A percentile compares a stretch with the other conserved stretches of the same genome.
Evolutionary conservation across 306 rosid genomes (phyloP).

Genomic region (Prunus dulcis): DNA sequence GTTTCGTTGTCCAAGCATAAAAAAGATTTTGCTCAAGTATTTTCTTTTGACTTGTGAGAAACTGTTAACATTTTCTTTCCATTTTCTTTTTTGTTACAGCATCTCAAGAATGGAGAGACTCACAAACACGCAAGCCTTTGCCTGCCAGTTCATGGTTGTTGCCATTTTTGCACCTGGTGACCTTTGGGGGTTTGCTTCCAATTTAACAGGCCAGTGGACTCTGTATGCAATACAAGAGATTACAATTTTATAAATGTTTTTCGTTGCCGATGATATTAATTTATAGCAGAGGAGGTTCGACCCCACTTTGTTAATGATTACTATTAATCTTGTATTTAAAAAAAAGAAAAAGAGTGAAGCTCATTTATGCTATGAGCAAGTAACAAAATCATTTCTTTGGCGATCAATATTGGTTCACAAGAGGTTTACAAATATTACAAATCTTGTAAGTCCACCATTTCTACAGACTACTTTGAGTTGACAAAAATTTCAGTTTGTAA

Average conservation of each 20-base stretch:
- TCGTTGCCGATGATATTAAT: neutral
- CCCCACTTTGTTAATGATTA: neutral
- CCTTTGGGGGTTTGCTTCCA: neutral
- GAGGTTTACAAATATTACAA: neutral
- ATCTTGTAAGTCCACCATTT: neutral
- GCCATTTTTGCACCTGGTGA: neutral
- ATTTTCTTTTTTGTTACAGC: neutral
- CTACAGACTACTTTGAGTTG: neutral
- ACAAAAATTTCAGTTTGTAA: neutral
- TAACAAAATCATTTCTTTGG: neutral
- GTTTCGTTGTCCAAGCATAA: neutral
- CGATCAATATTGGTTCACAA: neutral
- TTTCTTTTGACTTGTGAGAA: neutral
- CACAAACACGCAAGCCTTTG: neutral
- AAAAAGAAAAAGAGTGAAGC: neutral
- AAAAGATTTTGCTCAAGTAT: neutral
- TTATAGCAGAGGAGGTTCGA: constrained; percentile 1
- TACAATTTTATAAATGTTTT: neutral
- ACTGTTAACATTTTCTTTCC: neutral
- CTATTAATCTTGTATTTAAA: neutral
- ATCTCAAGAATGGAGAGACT: neutral
- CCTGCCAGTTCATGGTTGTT: neutral
- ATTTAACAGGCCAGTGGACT: neutral
- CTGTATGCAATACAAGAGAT: neutral
- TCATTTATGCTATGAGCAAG: neutral